Base-by-base conservation (phyloP, 345 rosid species). In the Sisymbrium altissimum region DNA sequence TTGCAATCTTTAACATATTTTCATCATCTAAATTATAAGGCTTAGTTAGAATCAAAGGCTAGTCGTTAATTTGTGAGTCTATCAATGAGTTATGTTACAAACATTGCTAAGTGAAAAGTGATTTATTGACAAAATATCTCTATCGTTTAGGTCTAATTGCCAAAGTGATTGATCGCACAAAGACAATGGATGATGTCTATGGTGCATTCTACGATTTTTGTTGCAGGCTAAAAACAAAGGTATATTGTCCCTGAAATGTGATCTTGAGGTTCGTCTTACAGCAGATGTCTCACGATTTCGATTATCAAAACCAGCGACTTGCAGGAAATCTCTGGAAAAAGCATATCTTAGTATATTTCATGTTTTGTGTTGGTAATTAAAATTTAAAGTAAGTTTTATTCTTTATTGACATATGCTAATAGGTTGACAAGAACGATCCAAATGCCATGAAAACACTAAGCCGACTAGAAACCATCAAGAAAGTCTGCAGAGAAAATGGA, bases 101-200 rank as follows among this genome's bases (percentile, higher is more conserved):
- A 9, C 15, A 13, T 33, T 57, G 41, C 12, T 35, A 45, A 45
- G 1, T 35, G 48, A 70, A 59, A 17, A 48, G 1, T 41, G 27
- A 54, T 32, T 30, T 48, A 13, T 6, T 44, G 29, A 66, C 14
- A 18, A 58, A 9, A 23, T n/a, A 12, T 2, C 38, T 74, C 0
- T 48, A 21, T 59, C 6, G 1, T 56, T 17, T 33, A 94, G 98
- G 98, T 80, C 91, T 91, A 33, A 88, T 89, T 14, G 98, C 98
- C 19, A 89, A 85, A 87, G 59, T 94, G 41, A 80, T 86, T 46
- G 84, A 91, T 69, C 84, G 81, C 52, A 89, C 97, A 25, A 91
- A 79, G 48, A 77, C 85, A 30, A 86, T 91, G 93, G 78, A 86
- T 41, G 96, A 94, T 82, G 96, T 91, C 49, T 91, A 91, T 83